phyloP scores from a whole-genome alignment of 2,329 filamentous ascomycete genomes.

The Didymella lethalis region DNA sequence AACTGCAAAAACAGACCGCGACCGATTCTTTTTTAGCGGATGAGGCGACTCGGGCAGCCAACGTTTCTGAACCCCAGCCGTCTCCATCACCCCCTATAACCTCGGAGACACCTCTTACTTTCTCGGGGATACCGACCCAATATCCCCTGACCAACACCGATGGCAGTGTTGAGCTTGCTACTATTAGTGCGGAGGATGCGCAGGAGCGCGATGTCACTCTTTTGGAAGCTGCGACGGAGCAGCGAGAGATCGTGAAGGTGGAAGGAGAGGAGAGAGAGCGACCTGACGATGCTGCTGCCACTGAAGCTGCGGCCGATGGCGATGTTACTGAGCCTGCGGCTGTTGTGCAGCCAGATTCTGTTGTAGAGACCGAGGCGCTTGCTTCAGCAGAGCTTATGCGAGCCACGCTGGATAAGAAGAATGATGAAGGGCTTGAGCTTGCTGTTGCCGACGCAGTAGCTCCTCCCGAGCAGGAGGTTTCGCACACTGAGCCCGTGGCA shows the following conservation, averaged over 20 bases:
- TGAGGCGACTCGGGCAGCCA: constrained; percentile 46
- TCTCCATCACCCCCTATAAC: constrained; percentile 39
- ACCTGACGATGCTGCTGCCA: background rate
- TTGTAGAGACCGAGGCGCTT: background rate
- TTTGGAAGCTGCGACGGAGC: constrained; percentile 17
- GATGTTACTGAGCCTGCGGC: background rate
- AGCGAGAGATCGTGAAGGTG: background rate
- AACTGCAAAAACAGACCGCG: constrained; percentile 26
- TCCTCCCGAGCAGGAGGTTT: background rate
- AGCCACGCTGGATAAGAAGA: background rate
- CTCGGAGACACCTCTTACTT: constrained; percentile 41
- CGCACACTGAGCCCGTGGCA: constrained; percentile 13
- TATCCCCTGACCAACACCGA: constrained; percentile 37
- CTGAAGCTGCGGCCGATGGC: background rate
- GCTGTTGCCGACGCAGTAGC: background rate
- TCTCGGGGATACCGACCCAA: constrained; percentile 42
- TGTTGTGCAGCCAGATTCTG: background rate
- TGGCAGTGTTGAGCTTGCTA: constrained; percentile 35
- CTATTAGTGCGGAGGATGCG: constrained; percentile 17
- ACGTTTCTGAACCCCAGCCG: constrained; percentile 43
- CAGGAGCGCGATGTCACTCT: constrained; percentile 11
- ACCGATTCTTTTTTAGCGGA: constrained; percentile 43
- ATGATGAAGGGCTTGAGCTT: background rate
- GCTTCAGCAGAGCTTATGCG: constrained; percentile 1
- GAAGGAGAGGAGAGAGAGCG: constrained; percentile 3